Base-by-base conservation (phyloP, 169 alveolate genomes). In the Cryptosporidium ryanae region DNA sequence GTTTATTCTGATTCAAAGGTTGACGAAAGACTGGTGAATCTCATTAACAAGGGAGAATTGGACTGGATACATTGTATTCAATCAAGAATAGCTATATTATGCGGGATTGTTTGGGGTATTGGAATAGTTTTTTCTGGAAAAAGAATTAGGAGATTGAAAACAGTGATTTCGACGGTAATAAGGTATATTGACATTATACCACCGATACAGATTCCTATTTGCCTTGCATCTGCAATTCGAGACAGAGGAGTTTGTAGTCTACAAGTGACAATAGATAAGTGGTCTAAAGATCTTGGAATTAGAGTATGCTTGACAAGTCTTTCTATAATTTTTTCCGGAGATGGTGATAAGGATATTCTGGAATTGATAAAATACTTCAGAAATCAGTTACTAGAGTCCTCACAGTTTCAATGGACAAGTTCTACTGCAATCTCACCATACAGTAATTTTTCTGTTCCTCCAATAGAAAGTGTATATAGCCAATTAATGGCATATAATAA, bases 11-110 rank as follows among this genome's bases (percentile, higher is more conserved):
- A 21, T 4, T 15, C 12, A 1, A 15, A 25, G 4, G 54, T 76
- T 10, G 54, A 76, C 23, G 21, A 38, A 44, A 76, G 38, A 23
- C 43, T 76, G 4, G 29, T 61, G 31, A 32, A 55, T 25, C 63
- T 67, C 46, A 32, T 76, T 34, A 57, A 67, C 1, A 43, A 23
- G 21, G 87, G 87, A n/a, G 44, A 34, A 6, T 32, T 76, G 15
- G 87, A 76, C 44, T 76, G 87, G 87, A 76, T 76, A 55, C 87
- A 76, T 25, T 76, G 87, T 12, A 76, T 76, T 18, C 87, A 76
- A 59, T 52, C 76, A 43, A 67, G 87, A 44, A 43, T 61, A 17
- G 87, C 87, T 21, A 76, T 76, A 21, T 31, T 76, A 23, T 55
- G 76, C 8, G 87, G 87, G 2, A 29, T 59, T 34, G 59, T 76